Conservation (phyloP, 495 filamentous ascomycete genomes). For the Daldinia concentrica region DNA sequence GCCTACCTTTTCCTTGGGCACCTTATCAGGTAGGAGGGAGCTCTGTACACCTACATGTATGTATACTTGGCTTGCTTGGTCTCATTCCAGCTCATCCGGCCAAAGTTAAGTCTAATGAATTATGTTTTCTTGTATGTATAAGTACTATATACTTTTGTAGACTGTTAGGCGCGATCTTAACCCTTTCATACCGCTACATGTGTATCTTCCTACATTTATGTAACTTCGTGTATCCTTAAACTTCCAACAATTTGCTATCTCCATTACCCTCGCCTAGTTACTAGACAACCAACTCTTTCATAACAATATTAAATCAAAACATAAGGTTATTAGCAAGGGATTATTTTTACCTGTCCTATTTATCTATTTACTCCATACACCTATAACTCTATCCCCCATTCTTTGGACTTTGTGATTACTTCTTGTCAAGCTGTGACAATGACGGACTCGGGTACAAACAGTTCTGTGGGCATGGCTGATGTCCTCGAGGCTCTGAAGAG, state of each 20-base stretch:
- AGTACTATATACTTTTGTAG: conserved; percentile 29
- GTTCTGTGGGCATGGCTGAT: conserved; percentile 54
- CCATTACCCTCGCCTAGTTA: neutral
- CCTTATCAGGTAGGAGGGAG: conserved; percentile 29
- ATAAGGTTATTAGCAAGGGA: conserved; percentile 3
- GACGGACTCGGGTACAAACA: conserved; percentile 35
- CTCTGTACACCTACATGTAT: conserved; percentile 14
- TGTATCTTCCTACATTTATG: neutral
- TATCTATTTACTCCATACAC: conserved; percentile 10
- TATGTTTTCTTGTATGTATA: neutral
- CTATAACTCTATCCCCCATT: neutral
- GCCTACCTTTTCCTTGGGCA: conserved; percentile 32
- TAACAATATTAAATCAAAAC: neutral
- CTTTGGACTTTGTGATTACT: conserved; percentile 10
- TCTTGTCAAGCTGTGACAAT: conserved; percentile 31
- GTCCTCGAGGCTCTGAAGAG: conserved; percentile 61
- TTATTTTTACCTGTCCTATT: neutral
- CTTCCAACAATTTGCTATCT: neutral
- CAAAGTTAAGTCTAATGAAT: conserved; percentile 3
- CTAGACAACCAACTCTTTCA: neutral
- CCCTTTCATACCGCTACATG: conserved; percentile 19
- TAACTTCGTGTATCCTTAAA: neutral
- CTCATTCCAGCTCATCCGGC: conserved; percentile 25
- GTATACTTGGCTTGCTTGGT: conserved; percentile 19
- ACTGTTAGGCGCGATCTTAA: conserved; percentile 29